Conservation (phyloP, 495 filamentous ascomycete species). For the Lasiosphaeriaceae sp. region DNA sequence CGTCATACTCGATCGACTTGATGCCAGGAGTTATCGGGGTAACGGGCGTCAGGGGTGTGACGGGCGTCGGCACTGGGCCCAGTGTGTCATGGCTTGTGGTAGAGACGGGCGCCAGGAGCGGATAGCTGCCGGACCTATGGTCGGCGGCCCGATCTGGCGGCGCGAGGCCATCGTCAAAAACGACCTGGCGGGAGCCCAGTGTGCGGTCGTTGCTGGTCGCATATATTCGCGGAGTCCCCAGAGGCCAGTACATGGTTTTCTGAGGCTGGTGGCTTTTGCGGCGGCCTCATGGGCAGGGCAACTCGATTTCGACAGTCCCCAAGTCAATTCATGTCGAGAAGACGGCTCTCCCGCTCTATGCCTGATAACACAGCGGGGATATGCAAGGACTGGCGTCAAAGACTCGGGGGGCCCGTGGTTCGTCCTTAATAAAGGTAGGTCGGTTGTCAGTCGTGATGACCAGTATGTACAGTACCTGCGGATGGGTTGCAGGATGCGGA, state of each 20-base stretch:
- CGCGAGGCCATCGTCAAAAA: conserved; percentile 43
- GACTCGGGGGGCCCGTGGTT: too few species aligned
- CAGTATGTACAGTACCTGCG: too few species aligned
- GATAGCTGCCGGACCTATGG: conserved; percentile 21
- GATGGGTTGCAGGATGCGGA: too few species aligned
- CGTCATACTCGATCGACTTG: conserved; percentile 49
- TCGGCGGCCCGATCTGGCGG: conserved; percentile 30
- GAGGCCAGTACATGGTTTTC: conserved; percentile 89
- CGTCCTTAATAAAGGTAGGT: too few species aligned
- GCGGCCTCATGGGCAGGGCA: conserved; percentile 24
- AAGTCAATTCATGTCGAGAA: conserved; percentile 26
- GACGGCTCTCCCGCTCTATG: not conserved
- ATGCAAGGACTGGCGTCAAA: too few species aligned
- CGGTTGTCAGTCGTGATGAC: too few species aligned
- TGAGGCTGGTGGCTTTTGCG: conserved; percentile 23
- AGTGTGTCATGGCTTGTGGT: conserved; percentile 25
- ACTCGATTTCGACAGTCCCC: conserved; percentile 5
- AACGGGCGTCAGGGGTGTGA: conserved; percentile 39
- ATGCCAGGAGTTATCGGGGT: conserved; percentile 51
- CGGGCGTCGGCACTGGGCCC: conserved; percentile 19
- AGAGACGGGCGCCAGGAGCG: conserved; percentile 22
- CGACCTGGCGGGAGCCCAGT: conserved; percentile 34
- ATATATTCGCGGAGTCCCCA: conserved; percentile 86
- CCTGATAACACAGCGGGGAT: too few species aligned
- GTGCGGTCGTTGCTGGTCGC: conserved; percentile 60